Evolutionary conservation across 164 flowering plant species (phyloP), one percentile per base, ranked within the genome.

Genomic region (Euptelea pleiosperma): DNA sequence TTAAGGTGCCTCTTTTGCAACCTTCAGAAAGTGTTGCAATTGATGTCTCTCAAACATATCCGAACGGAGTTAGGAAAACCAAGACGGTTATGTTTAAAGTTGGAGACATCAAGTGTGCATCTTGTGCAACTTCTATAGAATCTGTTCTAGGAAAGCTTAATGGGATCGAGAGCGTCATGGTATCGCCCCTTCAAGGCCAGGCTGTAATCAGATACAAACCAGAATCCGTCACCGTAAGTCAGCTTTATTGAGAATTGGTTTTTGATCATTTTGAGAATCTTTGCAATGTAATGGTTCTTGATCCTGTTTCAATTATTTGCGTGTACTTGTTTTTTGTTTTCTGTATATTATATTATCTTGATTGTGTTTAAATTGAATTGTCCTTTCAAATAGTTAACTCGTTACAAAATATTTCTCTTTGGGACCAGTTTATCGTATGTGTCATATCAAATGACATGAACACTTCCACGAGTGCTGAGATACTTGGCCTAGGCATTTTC

Each of bases 181-280:
- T 91, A 34, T 91, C 98, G 8, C 79, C 85, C 4, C 79, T 91
- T 65, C 78, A 88, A 69, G 94, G 98, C 61, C 85, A 80, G 52
- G 82, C 89, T 49, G 86, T 79, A 0, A 73, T 91, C 55, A 74
- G 65, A 62, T 84, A 77, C 60, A 25, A 52, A 21, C 90, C 96
- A 16, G 73, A 79, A 57, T 53, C 69, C 12, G 53, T 86, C 34
- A 67, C 53, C 66, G 98, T 91, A 75, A 86, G 91, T 68, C 22
- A 49, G 9, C 16, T 66, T 55, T 15, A 1, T 6, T 7, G 4
- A n/a, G n/a, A n/a, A n/a, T n/a, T n/a, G n/a, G n/a, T n/a, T n/a
- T n/a, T n/a, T 1, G n/a, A n/a, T n/a, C n/a, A n/a, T n/a, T n/a
- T n/a, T n/a, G n/a, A n/a, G n/a, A n/a, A n/a, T n/a, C n/a, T n/a